Base-by-base conservation (phyloP, 2,329 filamentous ascomycete species). In the Cercospora nicotianae region DNA sequence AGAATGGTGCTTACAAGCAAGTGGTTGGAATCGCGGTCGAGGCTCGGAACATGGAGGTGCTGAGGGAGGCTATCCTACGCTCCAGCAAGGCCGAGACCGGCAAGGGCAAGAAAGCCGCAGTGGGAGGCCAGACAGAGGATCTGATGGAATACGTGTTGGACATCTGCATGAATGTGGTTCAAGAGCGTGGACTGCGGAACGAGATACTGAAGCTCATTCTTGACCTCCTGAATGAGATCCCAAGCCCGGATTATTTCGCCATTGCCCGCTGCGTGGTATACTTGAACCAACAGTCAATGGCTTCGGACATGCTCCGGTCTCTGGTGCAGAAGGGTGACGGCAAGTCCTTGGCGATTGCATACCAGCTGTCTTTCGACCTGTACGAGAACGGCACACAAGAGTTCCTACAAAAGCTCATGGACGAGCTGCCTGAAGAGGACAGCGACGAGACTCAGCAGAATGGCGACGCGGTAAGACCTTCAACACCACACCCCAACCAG, bases 311-410 rank as follows among this genome's bases (percentile, higher is more conserved):
- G 81, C 87, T 99, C 51, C 87, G 87, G 62, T 90, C 92, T 73
- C 86, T 99, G 23, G 90, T 98, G 9, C 86, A 91, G 69, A 91
- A 91, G 72, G 92, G 89, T 5, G 92, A 96, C 73, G 85, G 89
- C 61, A 89, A 89, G 68, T 93, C 93, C 0, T 87, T 92, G 16
- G 91, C 94, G 20, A 90, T 92, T 60, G 95, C 95, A 18, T 99
- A 98, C 79, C 95, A 99, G 79, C 96, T 99, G 66, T 95, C 94
- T 1, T 99, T 99, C 76, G 95, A 99, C 76, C 86, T 99, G 5
- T 98, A 97, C 80, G 95, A 99, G 81, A 99, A 99, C 77, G 95
- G 95, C 73, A 98, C 95, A 0, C 95, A 99, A 76, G 95, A 98
- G 78, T 99, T 99, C 75, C 81, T 99, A 26, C 89, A 90, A 73